Conservation (phyloP, 140 eudicot genomes). For the Cichorium intybus region DNA sequence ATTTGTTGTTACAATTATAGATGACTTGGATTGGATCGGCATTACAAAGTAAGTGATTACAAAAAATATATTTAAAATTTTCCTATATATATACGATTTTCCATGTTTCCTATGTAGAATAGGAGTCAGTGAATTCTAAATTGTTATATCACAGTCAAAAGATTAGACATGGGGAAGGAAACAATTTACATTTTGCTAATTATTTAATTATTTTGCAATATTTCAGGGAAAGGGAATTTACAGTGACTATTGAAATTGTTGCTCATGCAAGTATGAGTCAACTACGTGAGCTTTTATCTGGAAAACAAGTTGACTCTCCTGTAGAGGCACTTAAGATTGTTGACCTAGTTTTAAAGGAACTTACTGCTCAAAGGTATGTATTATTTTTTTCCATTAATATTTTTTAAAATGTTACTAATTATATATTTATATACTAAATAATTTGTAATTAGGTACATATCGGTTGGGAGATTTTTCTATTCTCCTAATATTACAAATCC, state of each 20-base stretch:
- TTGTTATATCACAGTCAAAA: constrained; percentile 11
- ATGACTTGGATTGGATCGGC: constrained; percentile 44
- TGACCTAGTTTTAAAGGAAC: constrained; percentile 61
- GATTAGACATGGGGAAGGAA: constrained; percentile 16
- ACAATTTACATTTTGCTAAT: not conserved
- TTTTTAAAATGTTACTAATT: not conserved
- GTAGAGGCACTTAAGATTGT: constrained; percentile 54
- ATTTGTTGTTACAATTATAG: constrained; percentile 36
- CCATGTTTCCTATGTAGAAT: not conserved
- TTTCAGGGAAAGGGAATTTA: constrained; percentile 52
- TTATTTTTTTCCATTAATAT: not conserved
- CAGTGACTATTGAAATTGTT: constrained; percentile 55
- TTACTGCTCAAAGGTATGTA: constrained; percentile 51
- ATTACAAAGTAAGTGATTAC: constrained; percentile 41
- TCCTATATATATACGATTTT: not conserved
- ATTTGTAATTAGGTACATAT: constrained; percentile 35
- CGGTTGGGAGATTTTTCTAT: constrained; percentile 78
- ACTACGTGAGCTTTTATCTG: constrained; percentile 48
- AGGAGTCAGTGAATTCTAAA: not conserved
- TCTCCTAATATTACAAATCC: constrained; percentile 50
- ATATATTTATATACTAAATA: not conserved
- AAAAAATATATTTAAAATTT: not conserved
- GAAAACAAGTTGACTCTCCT: constrained; percentile 57
- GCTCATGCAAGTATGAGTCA: constrained; percentile 55
- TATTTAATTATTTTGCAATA: not conserved